phyloP scores from a whole-genome alignment of 257 asterid genomes.

The Osmanthus fragrans region DNA sequence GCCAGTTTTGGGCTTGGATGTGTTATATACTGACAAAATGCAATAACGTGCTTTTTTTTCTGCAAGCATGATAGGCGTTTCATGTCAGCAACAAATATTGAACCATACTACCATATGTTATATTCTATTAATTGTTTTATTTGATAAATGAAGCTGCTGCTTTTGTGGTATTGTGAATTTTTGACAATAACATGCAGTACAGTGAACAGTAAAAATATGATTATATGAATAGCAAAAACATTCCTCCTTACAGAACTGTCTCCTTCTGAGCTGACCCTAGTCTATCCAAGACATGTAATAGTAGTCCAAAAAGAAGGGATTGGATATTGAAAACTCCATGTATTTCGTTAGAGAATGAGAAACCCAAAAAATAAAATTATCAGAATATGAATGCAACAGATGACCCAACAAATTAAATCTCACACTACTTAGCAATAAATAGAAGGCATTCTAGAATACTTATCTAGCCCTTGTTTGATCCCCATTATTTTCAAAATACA shows the following conservation, averaged over 20 bases:
- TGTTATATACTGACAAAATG: too few relatives aligned
- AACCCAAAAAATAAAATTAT: not conserved
- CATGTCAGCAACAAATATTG: too few relatives aligned
- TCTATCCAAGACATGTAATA: not conserved
- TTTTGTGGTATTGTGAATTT: too few relatives aligned
- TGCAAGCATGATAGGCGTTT: too few relatives aligned
- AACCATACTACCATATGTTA: too few relatives aligned
- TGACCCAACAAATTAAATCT: not conserved
- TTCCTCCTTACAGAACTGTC: not conserved
- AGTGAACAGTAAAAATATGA: not conserved
- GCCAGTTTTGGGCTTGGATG: too few relatives aligned
- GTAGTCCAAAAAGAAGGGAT: not conserved
- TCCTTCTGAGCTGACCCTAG: not conserved
- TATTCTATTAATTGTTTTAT: too few relatives aligned
- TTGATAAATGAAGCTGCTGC: too few relatives aligned
- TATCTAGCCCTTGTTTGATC: not conserved
- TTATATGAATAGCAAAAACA: not conserved
- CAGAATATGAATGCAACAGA: not conserved
- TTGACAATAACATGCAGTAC: not conserved
- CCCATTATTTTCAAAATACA: too few relatives aligned
- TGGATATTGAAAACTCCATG: not conserved
- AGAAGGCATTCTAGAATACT: not conserved
- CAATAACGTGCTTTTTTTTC: too few relatives aligned
- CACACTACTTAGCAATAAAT: not conserved
- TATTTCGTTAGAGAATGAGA: not conserved